These are phyloP conservation scores for Pichia sp. DNA, from an alignment of 1,139 yeast genomes.

Conservation along the genomic window DNA sequence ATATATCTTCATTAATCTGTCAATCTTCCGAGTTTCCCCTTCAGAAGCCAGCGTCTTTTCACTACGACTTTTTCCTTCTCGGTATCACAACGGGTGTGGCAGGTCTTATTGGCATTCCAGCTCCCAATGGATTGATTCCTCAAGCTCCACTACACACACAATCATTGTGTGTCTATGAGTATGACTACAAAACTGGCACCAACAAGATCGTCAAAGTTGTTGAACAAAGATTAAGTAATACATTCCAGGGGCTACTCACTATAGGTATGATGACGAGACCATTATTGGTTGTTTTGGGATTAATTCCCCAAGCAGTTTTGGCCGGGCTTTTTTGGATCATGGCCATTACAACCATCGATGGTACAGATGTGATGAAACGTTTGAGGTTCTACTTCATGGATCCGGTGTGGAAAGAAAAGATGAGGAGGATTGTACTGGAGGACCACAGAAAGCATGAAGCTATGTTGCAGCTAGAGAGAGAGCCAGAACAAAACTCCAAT, in stretches of 20 bases:
- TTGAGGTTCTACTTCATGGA: conserved; percentile 65
- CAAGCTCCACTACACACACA: conserved; percentile 94
- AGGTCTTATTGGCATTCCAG: conserved; percentile 85
- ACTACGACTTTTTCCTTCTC: conserved; percentile 81
- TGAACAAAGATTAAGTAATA: conserved; percentile 83
- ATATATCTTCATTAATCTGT: conserved; percentile 87
- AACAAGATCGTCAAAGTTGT: conserved; percentile 55
- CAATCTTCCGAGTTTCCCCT: conserved; percentile 78
- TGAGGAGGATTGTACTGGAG: conserved; percentile 6
- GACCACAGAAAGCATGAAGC: too few species aligned
- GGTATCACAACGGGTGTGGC: conserved; percentile 84
- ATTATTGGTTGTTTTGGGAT: conserved; percentile 65
- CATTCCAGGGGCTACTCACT: conserved; percentile 75
- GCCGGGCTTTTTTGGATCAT: conserved; percentile 90
- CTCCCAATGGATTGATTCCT: conserved; percentile 94
- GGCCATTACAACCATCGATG: conserved; percentile 77
- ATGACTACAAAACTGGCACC: conserved; percentile 28
- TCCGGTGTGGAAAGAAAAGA: conserved; percentile 22
- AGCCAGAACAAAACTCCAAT: too few species aligned
- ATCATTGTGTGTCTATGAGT: conserved; percentile 59
- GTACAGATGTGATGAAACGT: conserved; percentile 56
- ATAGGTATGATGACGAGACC: conserved; percentile 90
- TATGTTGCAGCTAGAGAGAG: too few species aligned
- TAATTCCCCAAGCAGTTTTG: conserved; percentile 90
- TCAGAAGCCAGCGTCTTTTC: conserved; percentile 82